Base-by-base conservation (phyloP, 805 yeast genomes). In the Lipomyces oligophaga region DNA sequence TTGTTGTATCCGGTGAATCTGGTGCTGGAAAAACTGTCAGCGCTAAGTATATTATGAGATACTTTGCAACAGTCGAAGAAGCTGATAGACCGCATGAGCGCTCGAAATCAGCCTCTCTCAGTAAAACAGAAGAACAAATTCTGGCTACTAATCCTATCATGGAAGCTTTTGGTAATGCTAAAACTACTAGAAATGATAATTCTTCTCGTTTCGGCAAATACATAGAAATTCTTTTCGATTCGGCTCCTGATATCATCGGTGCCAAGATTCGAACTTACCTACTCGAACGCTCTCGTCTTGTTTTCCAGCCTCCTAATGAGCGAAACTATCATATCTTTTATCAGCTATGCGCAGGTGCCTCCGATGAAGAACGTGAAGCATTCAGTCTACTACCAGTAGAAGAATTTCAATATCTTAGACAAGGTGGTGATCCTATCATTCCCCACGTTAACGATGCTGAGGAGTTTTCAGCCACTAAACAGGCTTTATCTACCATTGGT, bases 1-100 rank as follows among this genome's bases (percentile, higher is more conserved):
- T 90, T 54, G 96, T 90, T 15, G 97, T 90, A 15, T 80, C 89
- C 59, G 98, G 98, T 69, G 98, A 90, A 69, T 85, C 96, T 5
- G 98, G 98, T 67, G 97, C 98, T 24, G 98, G 98, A 67, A 93
- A 90, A 62, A 93, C 97, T 3, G 97, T 90, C 34, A 81, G 93
- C 54, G 98, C 98, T 32, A 90, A 90, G 65, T 90, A 85, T 67
- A 90, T 90, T 56, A 90, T 90, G 97, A 80, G 97, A 66, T 90
- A 89, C 67, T 89, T 90, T 66, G 97, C 97, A 3, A 81, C 95
- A 15, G 97, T 90, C 13, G 97, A 90, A 49, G 70, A 68, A 48
- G 67, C 73, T 49, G 61, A 64, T 58, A 63, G 59, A 39, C 69
- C 66, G 10, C 52, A 59, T 49, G 24, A 62, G n/a, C 50, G 45